These are phyloP conservation scores for baker's yeast (Saccharomyces cerevisiae) DNA, from an alignment of 805 yeast genomes.

Conservation along the genomic window DNA sequence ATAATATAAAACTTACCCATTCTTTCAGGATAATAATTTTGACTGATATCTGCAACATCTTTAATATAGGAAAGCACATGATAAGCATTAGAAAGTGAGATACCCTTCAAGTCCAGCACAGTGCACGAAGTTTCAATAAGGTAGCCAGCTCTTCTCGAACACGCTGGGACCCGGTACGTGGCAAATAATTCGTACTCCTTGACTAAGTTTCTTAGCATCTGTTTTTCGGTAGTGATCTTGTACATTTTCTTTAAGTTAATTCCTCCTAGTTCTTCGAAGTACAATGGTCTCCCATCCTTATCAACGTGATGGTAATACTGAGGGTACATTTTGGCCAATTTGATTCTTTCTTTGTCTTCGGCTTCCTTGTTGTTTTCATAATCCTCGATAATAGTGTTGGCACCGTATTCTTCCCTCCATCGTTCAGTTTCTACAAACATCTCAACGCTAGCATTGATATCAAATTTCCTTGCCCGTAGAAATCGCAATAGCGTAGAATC, in stretches of 20 bases:
- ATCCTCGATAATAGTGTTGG: constrained; percentile 76
- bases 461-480: constrained; percentile 92
- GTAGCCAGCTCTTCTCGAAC: constrained; percentile 70
- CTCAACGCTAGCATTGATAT: constrained; percentile 60
- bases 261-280: constrained; percentile 86
- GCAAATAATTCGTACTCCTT: constrained; percentile 96
- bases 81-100: constrained; percentile 73
- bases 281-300: constrained; percentile 93
- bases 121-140: constrained; percentile 95
- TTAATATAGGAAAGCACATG: constrained; percentile 81
- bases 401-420: constrained; percentile 85
- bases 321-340: constrained; percentile 84
- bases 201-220: constrained; percentile 90
- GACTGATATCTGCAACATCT: constrained; percentile 91
- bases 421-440: constrained; percentile 84
- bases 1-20: constrained; percentile 96
- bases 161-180: constrained; percentile 81
- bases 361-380: constrained; percentile 87
- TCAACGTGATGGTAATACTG: constrained; percentile 97
- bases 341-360: constrained; percentile 82
- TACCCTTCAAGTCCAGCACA: constrained; percentile 89
- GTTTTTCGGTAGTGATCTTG: constrained; percentile 87
- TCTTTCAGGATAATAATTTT: constrained; percentile 97
- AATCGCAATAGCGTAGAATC: constrained; percentile 80
- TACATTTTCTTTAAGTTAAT: constrained; percentile 87